phyloP scores from a whole-genome alignment of 2,329 filamentous ascomycete genomes.

The Pyrenochaeta sp. region DNA sequence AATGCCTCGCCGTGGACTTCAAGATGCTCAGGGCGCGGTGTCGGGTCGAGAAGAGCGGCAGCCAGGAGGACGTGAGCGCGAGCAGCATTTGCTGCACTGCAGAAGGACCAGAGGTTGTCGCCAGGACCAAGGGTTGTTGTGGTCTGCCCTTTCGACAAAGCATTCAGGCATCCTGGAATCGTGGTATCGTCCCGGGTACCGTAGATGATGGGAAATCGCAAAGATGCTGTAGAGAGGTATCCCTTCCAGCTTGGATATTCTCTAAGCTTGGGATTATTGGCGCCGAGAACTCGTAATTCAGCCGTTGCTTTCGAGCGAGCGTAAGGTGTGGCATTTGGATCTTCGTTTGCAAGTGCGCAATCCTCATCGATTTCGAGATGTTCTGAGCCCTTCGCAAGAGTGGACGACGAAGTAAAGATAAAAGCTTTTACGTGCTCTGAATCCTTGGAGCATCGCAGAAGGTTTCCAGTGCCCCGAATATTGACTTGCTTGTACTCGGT shows the following conservation, averaged over 20 bases:
- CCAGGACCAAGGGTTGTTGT: slow-evolving; percentile 43
- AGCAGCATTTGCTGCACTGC: slow-evolving; percentile 35
- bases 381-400: slow-evolving; percentile 9
- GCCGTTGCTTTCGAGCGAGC: slow-evolving; percentile 20
- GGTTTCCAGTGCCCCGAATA: slow-evolving; percentile 12
- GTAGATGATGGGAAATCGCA: slow-evolving; percentile 21
- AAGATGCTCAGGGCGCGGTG: slow-evolving; percentile 5
- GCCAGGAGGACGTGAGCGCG: slow-evolving; percentile 39
- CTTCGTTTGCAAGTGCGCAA: slow-evolving; percentile 13
- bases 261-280: slow-evolving; percentile 9
- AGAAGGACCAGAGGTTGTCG: slow-evolving; percentile 40
- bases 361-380: slow-evolving; percentile 15
- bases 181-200: slow-evolving; percentile 11
- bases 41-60: slow-evolving; percentile 28
- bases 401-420: slow-evolving; percentile 20
- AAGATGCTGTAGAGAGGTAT: slow-evolving; percentile 11
- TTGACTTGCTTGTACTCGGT: slow-evolving; percentile 16
- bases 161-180: slow-evolving; percentile 16
- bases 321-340: slow-evolving; percentile 13
- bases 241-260: slow-evolving; percentile 7
- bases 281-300: slow-evolving; percentile 17
- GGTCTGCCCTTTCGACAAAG: slow-evolving; percentile 17
- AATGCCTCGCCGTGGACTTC: slow-evolving; percentile 45
- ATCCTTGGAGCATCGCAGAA: slow-evolving; percentile 12
- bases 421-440: slow-evolving; percentile 12